Percentiles rank a stretch among this genome's conserved stretches.
Evolutionary conservation across 2,329 filamentous ascomycete genomes (phyloP).

Genomic region (Blastomyces gilchristii): DNA sequence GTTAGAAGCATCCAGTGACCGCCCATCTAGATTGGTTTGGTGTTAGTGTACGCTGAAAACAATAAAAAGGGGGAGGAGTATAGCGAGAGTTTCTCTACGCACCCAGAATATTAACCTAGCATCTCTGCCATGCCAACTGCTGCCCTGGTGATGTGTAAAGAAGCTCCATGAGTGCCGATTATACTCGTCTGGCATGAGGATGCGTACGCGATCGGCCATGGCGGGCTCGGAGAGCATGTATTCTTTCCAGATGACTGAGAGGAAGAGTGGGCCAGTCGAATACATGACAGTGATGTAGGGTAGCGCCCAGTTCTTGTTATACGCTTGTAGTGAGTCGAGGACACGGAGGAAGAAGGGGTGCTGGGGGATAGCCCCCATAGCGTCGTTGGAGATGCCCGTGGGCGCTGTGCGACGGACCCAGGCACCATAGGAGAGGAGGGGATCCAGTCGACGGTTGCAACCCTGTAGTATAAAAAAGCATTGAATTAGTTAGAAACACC

Average conservation of each 20-base stretch:
- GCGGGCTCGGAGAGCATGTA: conserved; percentile 46
- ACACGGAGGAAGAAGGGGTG: conserved; percentile 66
- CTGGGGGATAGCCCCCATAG: conserved; percentile 61
- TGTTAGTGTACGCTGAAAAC: not conserved
- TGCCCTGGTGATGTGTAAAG: conserved; percentile 56
- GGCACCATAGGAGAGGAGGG: conserved; percentile 57
- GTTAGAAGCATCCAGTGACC: conserved; percentile 48
- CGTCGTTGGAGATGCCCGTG: conserved; percentile 72
- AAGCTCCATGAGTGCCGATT: conserved; percentile 60
- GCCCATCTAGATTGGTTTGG: conserved; percentile 35
- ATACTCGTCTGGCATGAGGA: conserved; percentile 62
- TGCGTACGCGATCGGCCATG: conserved; percentile 47
- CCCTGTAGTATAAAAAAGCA: conserved; percentile 37
- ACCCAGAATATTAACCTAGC: conserved; percentile 57
- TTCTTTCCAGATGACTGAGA: conserved; percentile 66
- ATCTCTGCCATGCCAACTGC: conserved; percentile 56
- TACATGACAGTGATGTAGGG: conserved; percentile 74
- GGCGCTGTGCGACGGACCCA: conserved; percentile 62
- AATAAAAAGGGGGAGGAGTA: not conserved
- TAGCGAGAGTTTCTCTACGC: conserved; percentile 16
- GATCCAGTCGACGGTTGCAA: conserved; percentile 58
- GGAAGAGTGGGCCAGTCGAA: conserved; percentile 63
- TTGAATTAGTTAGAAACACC: conserved; percentile 1
- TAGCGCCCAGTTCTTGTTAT: conserved; percentile 58
- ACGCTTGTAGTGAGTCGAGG: conserved; percentile 56